Percentiles rank a stretch among this genome's conserved stretches.
Evolutionary conservation across 2,329 filamentous ascomycete species (phyloP).

Genomic region (Trichoderma citrinoviride): DNA sequence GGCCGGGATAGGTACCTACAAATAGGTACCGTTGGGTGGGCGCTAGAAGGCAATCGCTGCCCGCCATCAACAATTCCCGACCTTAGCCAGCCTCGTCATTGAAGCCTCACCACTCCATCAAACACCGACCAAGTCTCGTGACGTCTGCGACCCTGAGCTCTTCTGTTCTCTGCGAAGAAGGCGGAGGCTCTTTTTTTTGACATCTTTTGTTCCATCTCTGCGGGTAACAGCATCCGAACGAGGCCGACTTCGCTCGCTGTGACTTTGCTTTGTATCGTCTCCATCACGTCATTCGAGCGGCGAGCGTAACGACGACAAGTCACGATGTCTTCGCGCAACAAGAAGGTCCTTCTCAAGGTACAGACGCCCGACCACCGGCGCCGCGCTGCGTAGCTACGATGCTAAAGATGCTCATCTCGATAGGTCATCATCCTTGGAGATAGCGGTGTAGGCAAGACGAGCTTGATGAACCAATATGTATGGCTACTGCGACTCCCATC

Average conservation of each 20-base stretch:
- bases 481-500: constrained; percentile 33
- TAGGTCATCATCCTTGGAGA: constrained; percentile 99
- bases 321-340: constrained; percentile 76
- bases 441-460: constrained; percentile 98
- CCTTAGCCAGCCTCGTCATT: constrained; percentile 9
- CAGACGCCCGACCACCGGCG: constrained; percentile 20
- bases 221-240: not conserved
- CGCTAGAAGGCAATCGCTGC: constrained; percentile 9
- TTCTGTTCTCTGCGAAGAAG: not conserved
- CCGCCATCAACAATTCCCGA: constrained; percentile 19
- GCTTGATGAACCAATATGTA: constrained; percentile 99
- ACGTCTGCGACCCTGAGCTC: constrained; percentile 4
- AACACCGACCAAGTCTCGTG: constrained; percentile 12
- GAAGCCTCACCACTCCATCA: constrained; percentile 13
- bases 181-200: not conserved
- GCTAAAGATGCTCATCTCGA: not conserved
- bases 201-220: not conserved
- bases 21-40: constrained; percentile 3
- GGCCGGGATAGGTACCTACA: constrained; percentile 1
- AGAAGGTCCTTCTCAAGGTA: constrained; percentile 92
- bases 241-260: constrained; percentile 20
- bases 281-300: constrained; percentile 35
- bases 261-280: constrained; percentile 25
- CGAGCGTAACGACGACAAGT: constrained; percentile 26
- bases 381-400: constrained; percentile 5